phyloP scores from a whole-genome alignment of 768 basidiomycete genomes.

The Termitomyces sp. region DNA sequence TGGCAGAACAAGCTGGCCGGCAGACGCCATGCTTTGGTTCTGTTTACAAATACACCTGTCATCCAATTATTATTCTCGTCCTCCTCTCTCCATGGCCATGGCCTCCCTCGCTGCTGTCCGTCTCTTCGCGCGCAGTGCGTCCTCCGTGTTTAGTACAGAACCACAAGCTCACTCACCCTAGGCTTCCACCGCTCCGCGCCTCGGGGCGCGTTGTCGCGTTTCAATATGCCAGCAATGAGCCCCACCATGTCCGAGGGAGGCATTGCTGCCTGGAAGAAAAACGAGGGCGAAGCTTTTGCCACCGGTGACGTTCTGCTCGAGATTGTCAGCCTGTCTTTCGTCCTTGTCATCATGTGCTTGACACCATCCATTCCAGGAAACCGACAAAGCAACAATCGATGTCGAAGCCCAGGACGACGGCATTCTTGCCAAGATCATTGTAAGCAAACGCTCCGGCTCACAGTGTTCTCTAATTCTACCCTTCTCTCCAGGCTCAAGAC shows the following conservation, averaged over 20 bases:
- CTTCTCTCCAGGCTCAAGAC: conserved; percentile 53
- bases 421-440: conserved; percentile 93
- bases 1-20: conserved; percentile 45
- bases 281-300: conserved; percentile 86
- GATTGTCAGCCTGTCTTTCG: conserved; percentile 54
- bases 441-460: conserved; percentile 31
- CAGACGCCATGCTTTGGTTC: conserved; percentile 21
- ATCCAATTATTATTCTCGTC: conserved; percentile 20
- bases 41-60: conserved; percentile 24
- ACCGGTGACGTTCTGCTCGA: conserved; percentile 94
- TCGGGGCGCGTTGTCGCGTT: conserved; percentile 75
- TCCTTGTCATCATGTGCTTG: conserved; percentile 10
- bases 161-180: neutral
- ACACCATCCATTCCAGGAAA: conserved; percentile 59
- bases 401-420: conserved; percentile 99
- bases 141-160: neutral
- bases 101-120: conserved; percentile 55
- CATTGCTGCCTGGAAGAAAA: conserved; percentile 95
- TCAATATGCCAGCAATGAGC: conserved; percentile 98
- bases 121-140: conserved; percentile 59
- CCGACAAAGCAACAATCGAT: conserved; percentile 99
- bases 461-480: neutral
- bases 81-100: conserved; percentile 54
- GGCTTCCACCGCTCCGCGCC: conserved; percentile 81
- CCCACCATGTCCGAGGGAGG: conserved; percentile 99